Evolutionary conservation across 164 flowering plant species (phyloP).

Genomic region (Stephania yunnanensis): DNA sequence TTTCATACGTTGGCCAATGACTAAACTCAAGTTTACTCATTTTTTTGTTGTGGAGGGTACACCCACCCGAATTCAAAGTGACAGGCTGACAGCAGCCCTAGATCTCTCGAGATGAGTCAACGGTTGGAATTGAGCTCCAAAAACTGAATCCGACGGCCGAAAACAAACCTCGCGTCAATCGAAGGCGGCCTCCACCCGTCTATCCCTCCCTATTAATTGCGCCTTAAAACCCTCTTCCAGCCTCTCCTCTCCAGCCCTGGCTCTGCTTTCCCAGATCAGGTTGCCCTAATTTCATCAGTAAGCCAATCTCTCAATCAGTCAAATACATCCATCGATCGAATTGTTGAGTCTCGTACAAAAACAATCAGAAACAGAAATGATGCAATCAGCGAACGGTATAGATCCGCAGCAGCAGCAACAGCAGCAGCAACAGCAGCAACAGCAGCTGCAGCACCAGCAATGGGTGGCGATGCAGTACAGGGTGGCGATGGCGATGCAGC

Average conservation of each 20-base stretch:
- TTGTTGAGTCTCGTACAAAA: background rate
- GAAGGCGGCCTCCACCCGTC: slow-evolving; percentile 3
- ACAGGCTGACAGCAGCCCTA: background rate
- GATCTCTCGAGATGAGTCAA: background rate
- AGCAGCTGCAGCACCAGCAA: slow-evolving; percentile 26
- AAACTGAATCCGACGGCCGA: slow-evolving; percentile 12
- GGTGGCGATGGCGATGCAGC: slow-evolving; percentile 68
- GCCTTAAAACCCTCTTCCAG: background rate
- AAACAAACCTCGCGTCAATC: slow-evolving; percentile 9
- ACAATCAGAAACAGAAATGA: background rate
- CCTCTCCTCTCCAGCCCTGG: slow-evolving; percentile 19
- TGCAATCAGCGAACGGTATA: slow-evolving; percentile 43
- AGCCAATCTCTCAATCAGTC: background rate
- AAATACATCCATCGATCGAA: background rate
- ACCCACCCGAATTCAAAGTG: background rate
- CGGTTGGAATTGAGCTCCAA: background rate
- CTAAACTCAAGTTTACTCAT: too few relatives aligned
- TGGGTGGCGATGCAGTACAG: slow-evolving; percentile 80
- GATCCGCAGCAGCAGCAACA: slow-evolving; percentile 34
- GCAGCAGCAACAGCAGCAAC: slow-evolving; percentile 16
- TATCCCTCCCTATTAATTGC: slow-evolving; percentile 12
- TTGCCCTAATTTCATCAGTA: slow-evolving; percentile 1
- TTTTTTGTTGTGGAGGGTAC: too few relatives aligned
- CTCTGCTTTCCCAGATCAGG: slow-evolving; percentile 18
- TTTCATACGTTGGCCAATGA: too few relatives aligned